phyloP scores from a whole-genome alignment of 257 asterid genomes.

The Forsythia suspensa region DNA sequence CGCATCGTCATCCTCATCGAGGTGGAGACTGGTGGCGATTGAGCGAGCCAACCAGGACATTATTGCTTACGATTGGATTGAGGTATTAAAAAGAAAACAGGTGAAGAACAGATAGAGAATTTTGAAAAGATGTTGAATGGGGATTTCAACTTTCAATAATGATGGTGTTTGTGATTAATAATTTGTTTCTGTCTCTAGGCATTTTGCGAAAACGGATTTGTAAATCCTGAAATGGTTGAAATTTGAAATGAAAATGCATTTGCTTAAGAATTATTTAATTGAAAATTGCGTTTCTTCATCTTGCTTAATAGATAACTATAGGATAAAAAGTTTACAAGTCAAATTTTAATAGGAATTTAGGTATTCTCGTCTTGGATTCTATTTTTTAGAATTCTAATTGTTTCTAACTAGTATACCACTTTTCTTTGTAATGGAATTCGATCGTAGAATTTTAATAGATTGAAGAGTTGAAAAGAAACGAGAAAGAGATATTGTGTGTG shows the following conservation, averaged over 20 bases:
- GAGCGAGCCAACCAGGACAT: conserved; percentile 99
- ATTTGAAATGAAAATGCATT: not conserved
- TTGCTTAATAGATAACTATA: too few relatives aligned
- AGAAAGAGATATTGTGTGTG: too few relatives aligned
- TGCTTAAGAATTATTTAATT: too few relatives aligned
- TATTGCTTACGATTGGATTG: conserved; percentile 23
- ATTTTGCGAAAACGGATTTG: not conserved
- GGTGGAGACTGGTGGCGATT: conserved; percentile 73
- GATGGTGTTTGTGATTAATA: conserved; percentile 12
- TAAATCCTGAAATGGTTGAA: not conserved
- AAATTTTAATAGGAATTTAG: too few relatives aligned
- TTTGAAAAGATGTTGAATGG: conserved; percentile 13
- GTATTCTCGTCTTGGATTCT: too few relatives aligned
- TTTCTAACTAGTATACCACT: too few relatives aligned
- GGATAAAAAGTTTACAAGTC: too few relatives aligned
- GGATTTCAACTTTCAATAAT: conserved; percentile 12
- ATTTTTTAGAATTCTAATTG: too few relatives aligned
- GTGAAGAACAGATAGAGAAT: conserved; percentile 27
- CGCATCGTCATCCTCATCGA: conserved; percentile 46
- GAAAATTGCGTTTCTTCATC: too few relatives aligned
- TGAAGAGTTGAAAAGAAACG: too few relatives aligned
- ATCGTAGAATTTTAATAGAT: too few relatives aligned
- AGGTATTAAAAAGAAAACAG: not conserved
- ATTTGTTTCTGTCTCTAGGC: not conserved
- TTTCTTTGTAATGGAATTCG: too few relatives aligned